Evolutionary conservation across 441 rosid species (phyloP).

Genomic region (Brassica hybrid): DNA sequence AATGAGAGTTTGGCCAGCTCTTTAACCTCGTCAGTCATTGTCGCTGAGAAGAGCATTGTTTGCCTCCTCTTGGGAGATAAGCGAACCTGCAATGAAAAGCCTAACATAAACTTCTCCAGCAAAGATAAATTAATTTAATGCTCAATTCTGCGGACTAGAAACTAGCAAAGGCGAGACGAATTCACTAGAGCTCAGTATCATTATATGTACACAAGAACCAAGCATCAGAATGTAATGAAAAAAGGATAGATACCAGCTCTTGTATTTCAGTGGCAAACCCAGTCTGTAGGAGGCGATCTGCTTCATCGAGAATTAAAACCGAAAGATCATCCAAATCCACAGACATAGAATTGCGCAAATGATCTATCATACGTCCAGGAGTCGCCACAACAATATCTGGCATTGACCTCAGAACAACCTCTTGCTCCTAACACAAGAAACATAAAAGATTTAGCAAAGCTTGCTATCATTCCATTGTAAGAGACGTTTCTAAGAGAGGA

Average conservation of each 20-base stretch:
- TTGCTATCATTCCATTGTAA: constrained; percentile 9
- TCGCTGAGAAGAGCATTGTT: constrained; percentile 96
- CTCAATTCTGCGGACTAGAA: no score
- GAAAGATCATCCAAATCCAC: constrained; percentile 94
- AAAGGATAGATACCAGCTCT: constrained; percentile 49
- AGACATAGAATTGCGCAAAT: constrained; percentile 92
- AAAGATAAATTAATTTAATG: no score
- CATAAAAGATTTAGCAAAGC: constrained; percentile 4
- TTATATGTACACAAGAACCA: not conserved
- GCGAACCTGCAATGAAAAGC: constrained; percentile 58
- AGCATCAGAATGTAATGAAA: not conserved
- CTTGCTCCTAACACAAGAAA: constrained; percentile 68
- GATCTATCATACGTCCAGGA: constrained; percentile 98
- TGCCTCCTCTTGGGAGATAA: constrained; percentile 94
- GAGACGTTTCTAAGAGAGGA: not conserved
- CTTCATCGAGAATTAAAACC: constrained; percentile 93
- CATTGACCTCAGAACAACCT: constrained; percentile 84
- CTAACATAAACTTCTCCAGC: not conserved
- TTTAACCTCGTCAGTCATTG: constrained; percentile 95
- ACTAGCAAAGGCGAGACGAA: no score
- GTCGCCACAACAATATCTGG: constrained; percentile 99
- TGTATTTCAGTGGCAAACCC: constrained; percentile 89
- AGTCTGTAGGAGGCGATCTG: no score
- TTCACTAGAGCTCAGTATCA: no score
- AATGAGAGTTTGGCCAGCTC: constrained; percentile 91